These are phyloP conservation scores for Starmera amethionina DNA, from an alignment of 805 yeast genomes.

Conservation along the genomic window DNA sequence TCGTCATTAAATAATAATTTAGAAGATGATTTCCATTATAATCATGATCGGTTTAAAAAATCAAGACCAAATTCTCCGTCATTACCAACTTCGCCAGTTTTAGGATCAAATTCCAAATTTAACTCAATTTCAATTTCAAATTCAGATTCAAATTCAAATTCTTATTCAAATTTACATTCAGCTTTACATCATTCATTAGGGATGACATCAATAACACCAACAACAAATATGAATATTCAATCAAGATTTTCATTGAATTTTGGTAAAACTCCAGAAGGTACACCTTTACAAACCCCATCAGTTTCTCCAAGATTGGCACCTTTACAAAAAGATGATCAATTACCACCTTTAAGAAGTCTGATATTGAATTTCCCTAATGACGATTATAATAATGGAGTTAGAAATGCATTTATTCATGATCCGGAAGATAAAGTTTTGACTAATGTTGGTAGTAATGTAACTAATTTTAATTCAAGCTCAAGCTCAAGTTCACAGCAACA, in stretches of 20 bases:
- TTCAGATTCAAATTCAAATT: slow-evolving; percentile 15
- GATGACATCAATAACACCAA: slow-evolving; percentile 6
- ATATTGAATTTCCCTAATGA: slow-evolving; percentile 18
- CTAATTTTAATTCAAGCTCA: too few relatives aligned
- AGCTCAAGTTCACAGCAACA: too few relatives aligned
- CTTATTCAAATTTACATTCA: slow-evolving; percentile 13
- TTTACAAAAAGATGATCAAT: slow-evolving; percentile 8
- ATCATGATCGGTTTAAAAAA: slow-evolving; percentile 22
- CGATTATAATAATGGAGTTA: neutral
- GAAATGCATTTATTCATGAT: too few relatives aligned
- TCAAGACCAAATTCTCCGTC: slow-evolving; percentile 29
- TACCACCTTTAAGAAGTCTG: slow-evolving; percentile 19
- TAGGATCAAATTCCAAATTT: slow-evolving; percentile 4
- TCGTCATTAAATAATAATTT: slow-evolving; percentile 24
- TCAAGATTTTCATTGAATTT: slow-evolving; percentile 6
- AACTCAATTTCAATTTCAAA: slow-evolving; percentile 5
- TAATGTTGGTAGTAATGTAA: too few relatives aligned
- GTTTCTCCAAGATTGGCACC: slow-evolving; percentile 17
- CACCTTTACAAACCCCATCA: slow-evolving; percentile 18
- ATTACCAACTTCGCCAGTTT: slow-evolving; percentile 12
- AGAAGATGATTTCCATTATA: slow-evolving; percentile 30
- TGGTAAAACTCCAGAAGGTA: slow-evolving; percentile 20
- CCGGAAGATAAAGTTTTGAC: too few relatives aligned
- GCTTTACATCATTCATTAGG: slow-evolving; percentile 14
- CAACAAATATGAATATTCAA: slow-evolving; percentile 2